Evolutionary conservation across 2,329 filamentous ascomycete genomes (phyloP), one percentile per base, ranked within the genome.

Genomic region (Shiraia sp.): DNA sequence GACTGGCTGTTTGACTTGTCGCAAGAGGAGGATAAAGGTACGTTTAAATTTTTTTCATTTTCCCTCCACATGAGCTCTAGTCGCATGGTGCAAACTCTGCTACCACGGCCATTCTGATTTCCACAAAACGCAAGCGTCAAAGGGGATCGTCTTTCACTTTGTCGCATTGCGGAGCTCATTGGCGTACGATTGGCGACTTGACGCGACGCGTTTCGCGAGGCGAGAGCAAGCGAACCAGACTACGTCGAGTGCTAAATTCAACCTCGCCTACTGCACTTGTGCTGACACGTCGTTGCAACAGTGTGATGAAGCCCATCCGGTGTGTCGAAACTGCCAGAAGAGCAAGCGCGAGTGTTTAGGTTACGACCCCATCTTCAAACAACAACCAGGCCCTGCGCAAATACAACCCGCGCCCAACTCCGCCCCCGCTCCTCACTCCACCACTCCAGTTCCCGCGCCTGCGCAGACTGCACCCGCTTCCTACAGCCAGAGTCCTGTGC

Each of bases 261-360:
- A 66, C 63, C 55, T 63, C 62, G 54, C 45, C 27, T 24, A 40
- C 10, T 39, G 23, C 27, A 40, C 40, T 33, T 40, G 40, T 45
- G 31, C 45, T 48, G 68, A 57, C 47, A 49, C 28, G 49, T 34
- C 31, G 30, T 32, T 22, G 47, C 57, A 47, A 55, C 69, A 96
- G 93, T 99, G 93, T 75, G 93, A 97, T 81, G 93, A 99, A 78
- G 85, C 83, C 47, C 90, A 96, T 71, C 93, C 93, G 15, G 85
- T 86, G 46, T 99, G 93, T 77, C 85, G 90, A 73, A 90, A 93
- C 66, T 93, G 88, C 74, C 85, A 86, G 65, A 93, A 93, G 70
- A 90, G 87, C 56, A 93, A 92, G 73, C 87, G 88, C 63, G 88
- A 92, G 61, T 93, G 88, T 64, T 68, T 90, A 34, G 88, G 88